Evolutionary conservation across 306 rosid species (phyloP), one percentile per base, ranked within the genome.

Genomic region (Clitoria ternatea): DNA sequence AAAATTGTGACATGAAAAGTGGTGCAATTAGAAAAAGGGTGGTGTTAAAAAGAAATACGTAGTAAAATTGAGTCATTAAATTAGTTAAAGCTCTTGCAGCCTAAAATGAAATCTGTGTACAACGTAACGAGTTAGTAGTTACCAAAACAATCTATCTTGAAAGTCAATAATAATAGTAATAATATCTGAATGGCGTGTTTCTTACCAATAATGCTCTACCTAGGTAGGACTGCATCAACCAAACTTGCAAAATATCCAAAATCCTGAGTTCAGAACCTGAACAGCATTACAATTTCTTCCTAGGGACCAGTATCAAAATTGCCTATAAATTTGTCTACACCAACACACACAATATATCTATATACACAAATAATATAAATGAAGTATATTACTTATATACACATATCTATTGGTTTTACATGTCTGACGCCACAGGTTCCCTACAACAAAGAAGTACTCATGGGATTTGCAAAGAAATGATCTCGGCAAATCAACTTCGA

Each of bases 401-500:
- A n/a, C n/a, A n/a, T n/a, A n/a, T n/a, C n/a, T n/a, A n/a, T n/a
- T n/a, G n/a, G n/a, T n/a, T n/a, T n/a, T 63, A 30, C 45, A 36
- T 50, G 61, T 17, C 59, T 39, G 13, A 24, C 1, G 3, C 54
- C 30, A 12, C 36, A 43, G 29, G 14, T 69, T 35, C 68, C 77
- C 78, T 90, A 94, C 67, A 94, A 70, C 72, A 87, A 71, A 67
- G 88, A 74, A 36, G 88, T 78, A 72, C 99, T 94, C 86, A 22
- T 80, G 61, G 96, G 88, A 82, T 91, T 94, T 69, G 95, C 90
- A 69, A 86, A 94, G 81, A 67, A 89, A 81, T 94, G 97, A 29
- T 84, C 83, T n/a, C 82, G 82, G 48, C 56, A 85, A 61, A 80
- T 75, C 43, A 61, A 48, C 80, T 87, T 83, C 5, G 83, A 30